A percentile compares a stretch with the other conserved stretches of the same genome.
These are phyloP conservation scores for Colletotrichum costaricense DNA, from an alignment of 2,329 filamentous ascomycete species.

Conservation along the genomic window DNA sequence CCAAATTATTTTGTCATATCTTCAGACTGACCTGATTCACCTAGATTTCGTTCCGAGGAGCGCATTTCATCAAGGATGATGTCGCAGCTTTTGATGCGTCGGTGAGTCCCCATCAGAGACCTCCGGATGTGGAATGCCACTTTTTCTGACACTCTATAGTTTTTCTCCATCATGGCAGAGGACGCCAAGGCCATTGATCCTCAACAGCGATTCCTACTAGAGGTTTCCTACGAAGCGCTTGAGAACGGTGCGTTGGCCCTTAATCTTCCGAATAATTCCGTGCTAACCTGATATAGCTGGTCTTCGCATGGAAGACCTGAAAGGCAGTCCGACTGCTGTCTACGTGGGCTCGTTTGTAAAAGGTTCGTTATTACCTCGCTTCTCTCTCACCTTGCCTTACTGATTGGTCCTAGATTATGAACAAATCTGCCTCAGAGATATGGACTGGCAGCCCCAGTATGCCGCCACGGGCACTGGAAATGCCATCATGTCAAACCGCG, in stretches of 20 bases:
- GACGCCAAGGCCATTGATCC: slow-evolving; percentile 66
- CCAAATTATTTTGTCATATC: slow-evolving; percentile 6
- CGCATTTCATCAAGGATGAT: slow-evolving; percentile 61
- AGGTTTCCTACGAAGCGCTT: slow-evolving; percentile 61
- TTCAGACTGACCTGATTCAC: slow-evolving; percentile 12
- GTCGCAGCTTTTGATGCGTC: slow-evolving; percentile 61
- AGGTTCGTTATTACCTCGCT: slow-evolving; percentile 44
- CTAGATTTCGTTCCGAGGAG: slow-evolving; percentile 60
- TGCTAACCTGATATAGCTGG: slow-evolving; percentile 48
- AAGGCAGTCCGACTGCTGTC: slow-evolving; percentile 57
- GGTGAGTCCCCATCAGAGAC: slow-evolving; percentile 45
- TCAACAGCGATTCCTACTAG: slow-evolving; percentile 63
- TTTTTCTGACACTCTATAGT: slow-evolving; percentile 45
- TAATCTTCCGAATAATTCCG: background rate
- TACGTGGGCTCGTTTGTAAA: slow-evolving; percentile 64
- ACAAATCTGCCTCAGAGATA: slow-evolving; percentile 60
- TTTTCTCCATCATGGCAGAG: slow-evolving; percentile 61
- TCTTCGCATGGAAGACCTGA: slow-evolving; percentile 54
- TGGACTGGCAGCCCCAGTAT: slow-evolving; percentile 61
- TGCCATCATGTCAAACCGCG: slow-evolving; percentile 65
- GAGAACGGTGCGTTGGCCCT: slow-evolving; percentile 55
- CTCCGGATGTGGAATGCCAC: background rate
- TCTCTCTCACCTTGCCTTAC: slow-evolving; percentile 1
- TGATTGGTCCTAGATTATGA: slow-evolving; percentile 56
- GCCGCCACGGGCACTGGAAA: slow-evolving; percentile 64